These are phyloP conservation scores for Sorghum bicolor DNA, from an alignment of 176 grass and related monocot species.

Conservation along the genomic window Sorghum_bicolor_NCBIv3 NC_012872.2:15346501-15347000, in stretches of 20 bases:
- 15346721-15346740: slow-evolving; percentile 42
- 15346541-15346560: slow-evolving; percentile 95
- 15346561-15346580: slow-evolving; percentile 64
- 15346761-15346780: slow-evolving; percentile 98
- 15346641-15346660: not conserved
- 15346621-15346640: not conserved
- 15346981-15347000: too few relatives aligned
- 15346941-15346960: too few relatives aligned
- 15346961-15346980: too few relatives aligned
- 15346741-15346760: slow-evolving; percentile 86
- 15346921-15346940: too few relatives aligned
- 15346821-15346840: slow-evolving; percentile 26
- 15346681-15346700: slow-evolving; percentile 83
- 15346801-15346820: slow-evolving; percentile 88
- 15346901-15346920: slow-evolving; percentile 1
- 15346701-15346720: slow-evolving; percentile 81
- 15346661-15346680: slow-evolving; percentile 96
- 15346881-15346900: not conserved
- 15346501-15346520: slow-evolving; percentile 98
- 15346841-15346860: not conserved
- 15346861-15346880: not conserved
- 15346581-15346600: slow-evolving; percentile 23
- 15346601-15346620: not conserved
- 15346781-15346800: slow-evolving; percentile 81
- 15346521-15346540: slow-evolving; percentile 95